Conservation (phyloP, 163 green algal genomes). For the Chlamydomonas reinhardtii region DNA sequence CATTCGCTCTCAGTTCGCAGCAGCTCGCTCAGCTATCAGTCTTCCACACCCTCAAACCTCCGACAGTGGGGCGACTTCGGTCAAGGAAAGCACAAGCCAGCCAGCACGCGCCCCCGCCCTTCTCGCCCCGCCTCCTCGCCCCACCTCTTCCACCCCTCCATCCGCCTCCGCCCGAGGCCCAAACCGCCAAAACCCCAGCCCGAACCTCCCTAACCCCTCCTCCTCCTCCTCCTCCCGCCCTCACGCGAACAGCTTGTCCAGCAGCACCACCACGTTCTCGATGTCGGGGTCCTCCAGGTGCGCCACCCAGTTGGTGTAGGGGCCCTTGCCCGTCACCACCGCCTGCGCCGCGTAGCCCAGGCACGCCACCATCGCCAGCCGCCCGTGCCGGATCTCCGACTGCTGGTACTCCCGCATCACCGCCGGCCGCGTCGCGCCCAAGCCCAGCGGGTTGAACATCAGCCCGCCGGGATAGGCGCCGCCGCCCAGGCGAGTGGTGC, state of each 20-base stretch:
- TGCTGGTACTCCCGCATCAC: slow-evolving; percentile 40
- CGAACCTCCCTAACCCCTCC: no score
- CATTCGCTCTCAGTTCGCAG: no score
- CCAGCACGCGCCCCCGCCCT: no score
- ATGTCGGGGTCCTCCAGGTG: slow-evolving; percentile 38
- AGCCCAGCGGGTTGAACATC: slow-evolving; percentile 94
- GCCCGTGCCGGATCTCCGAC: slow-evolving; percentile 94
- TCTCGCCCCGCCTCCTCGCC: no score
- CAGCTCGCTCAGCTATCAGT: no score
- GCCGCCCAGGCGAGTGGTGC: slow-evolving; percentile 14
- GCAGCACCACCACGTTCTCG: slow-evolving; percentile 24
- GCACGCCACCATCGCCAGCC: slow-evolving; percentile 90
- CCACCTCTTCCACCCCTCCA: no score
- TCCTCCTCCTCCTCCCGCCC: no score
- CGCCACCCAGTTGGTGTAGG: slow-evolving; percentile 27
- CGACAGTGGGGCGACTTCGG: no score
- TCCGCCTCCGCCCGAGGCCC: no score
- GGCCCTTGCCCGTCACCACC: slow-evolving; percentile 35
- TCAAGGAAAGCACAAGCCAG: no score
- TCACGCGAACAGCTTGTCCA: not conserved
- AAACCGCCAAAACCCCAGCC: no score
- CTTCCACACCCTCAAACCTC: no score
- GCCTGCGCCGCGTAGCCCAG: slow-evolving; percentile 46
- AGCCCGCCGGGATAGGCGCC: slow-evolving; percentile 91
- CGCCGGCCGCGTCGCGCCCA: slow-evolving; percentile 72